A percentile compares a stretch with the other conserved stretches of the same genome.
These are phyloP conservation scores for Fusarium drepaniforme DNA, from an alignment of 2,329 filamentous ascomycete species.

Conservation along the genomic window DNA sequence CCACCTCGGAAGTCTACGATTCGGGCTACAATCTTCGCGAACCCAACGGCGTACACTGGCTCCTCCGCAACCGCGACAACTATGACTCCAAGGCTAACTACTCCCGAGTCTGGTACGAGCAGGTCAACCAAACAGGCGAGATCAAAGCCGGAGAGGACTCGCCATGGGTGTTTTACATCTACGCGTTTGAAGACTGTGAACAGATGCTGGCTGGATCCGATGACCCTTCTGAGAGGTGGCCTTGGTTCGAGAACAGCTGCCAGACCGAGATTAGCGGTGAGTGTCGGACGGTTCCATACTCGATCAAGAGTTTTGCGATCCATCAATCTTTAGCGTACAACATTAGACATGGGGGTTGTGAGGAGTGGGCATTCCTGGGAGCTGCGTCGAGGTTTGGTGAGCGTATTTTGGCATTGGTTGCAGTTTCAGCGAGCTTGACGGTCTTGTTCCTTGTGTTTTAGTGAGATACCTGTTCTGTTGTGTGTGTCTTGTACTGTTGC, in stretches of 20 bases:
- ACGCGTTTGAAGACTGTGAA: conserved; percentile 20
- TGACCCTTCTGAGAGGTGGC: conserved; percentile 16
- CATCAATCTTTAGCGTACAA: not conserved
- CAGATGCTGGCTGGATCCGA: conserved; percentile 1
- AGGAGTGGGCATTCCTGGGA: conserved; percentile 8
- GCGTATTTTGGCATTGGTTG: not conserved
- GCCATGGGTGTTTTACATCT: conserved; percentile 28
- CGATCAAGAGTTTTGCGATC: conserved; percentile 25
- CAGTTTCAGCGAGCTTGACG: not conserved
- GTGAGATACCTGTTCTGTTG: not conserved
- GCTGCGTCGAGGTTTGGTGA: not conserved
- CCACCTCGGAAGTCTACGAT: conserved; percentile 1
- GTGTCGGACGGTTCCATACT: conserved; percentile 27
- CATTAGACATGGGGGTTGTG: not conserved
- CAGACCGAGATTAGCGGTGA: conserved; percentile 17
- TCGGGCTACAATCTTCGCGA: not conserved
- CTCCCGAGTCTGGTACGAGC: conserved; percentile 25
- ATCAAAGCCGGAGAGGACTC: conserved; percentile 16
- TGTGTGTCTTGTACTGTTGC: not conserved
- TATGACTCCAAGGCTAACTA: conserved; percentile 33
- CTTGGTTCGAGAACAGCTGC: conserved; percentile 27
- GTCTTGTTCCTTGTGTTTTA: not conserved
- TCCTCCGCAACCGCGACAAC: conserved; percentile 15
- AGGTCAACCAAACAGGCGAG: not conserved
- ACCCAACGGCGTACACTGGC: conserved; percentile 27